phyloP scores from a whole-genome alignment of 148 eudicot genomes.

The Nepenthes gracilis region DNA sequence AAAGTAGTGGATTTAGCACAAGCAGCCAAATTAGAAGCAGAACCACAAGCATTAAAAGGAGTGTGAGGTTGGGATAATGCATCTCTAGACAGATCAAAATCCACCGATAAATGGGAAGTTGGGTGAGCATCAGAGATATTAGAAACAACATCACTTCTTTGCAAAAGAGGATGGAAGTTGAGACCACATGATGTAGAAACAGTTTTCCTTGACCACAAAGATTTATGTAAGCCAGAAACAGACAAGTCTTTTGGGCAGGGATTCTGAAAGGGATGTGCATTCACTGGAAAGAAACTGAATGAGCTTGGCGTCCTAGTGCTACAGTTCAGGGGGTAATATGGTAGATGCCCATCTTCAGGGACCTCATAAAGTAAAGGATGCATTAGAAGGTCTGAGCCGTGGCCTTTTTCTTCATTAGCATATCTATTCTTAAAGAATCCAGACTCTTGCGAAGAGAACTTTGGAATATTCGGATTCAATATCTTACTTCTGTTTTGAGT shows the following conservation, averaged over 20 bases:
- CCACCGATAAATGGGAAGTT: slow-evolving; percentile 21
- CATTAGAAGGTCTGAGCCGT: slow-evolving; percentile 59
- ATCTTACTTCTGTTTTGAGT: slow-evolving; percentile 10
- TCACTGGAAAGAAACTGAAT: slow-evolving; percentile 55
- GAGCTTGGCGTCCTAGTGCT: slow-evolving; percentile 40
- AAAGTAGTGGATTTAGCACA: slow-evolving; percentile 21
- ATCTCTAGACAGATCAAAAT: slow-evolving; percentile 33
- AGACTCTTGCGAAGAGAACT: slow-evolving; percentile 19
- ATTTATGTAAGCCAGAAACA: slow-evolving; percentile 20
- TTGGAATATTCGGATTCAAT: slow-evolving; percentile 11
- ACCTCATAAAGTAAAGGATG: slow-evolving; percentile 78
- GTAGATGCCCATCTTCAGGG: slow-evolving; percentile 43
- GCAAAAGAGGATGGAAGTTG: slow-evolving; percentile 86
- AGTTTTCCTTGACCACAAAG: slow-evolving; percentile 23
- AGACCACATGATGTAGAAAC: slow-evolving; percentile 29
- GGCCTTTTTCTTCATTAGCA: slow-evolving; percentile 25
- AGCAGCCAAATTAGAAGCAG: slow-evolving; percentile 16
- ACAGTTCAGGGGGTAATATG: slow-evolving; percentile 40
- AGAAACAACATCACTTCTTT: slow-evolving; percentile 35
- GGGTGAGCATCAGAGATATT: slow-evolving; percentile 14
- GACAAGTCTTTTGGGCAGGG: slow-evolving; percentile 19
- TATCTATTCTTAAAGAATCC: slow-evolving; percentile 12
- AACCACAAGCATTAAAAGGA: slow-evolving; percentile 16
- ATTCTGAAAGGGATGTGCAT: slow-evolving; percentile 43
- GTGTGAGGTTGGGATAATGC: slow-evolving; percentile 13